A percentile compares a stretch with the other conserved stretches of the same genome.
phyloP scores from a whole-genome alignment of 2,329 filamentous ascomycete species.

The Hirsutella thompsonii region DNA sequence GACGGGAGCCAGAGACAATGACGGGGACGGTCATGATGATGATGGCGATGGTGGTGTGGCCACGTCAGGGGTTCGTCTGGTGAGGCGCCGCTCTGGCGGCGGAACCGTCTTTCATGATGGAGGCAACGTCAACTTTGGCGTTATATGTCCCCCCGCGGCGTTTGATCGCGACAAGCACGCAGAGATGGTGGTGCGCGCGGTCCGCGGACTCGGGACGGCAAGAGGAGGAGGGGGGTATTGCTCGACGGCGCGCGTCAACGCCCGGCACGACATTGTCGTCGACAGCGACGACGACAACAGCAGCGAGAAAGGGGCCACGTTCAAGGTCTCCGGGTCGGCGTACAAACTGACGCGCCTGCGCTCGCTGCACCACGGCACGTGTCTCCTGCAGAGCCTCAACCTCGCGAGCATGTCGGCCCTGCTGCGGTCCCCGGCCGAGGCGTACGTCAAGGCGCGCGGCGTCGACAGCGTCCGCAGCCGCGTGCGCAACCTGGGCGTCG shows the following conservation, averaged over 20 bases:
- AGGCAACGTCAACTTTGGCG: constrained; percentile 90
- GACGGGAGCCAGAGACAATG: no score
- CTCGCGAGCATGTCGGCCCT: constrained; percentile 55
- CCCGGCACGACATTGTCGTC: constrained; percentile 85
- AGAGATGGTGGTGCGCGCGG: constrained; percentile 80
- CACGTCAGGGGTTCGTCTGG: constrained; percentile 49
- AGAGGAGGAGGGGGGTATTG: no score
- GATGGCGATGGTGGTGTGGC: no score
- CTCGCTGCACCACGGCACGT: constrained; percentile 87
- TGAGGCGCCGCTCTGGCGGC: constrained; percentile 77
- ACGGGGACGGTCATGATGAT: no score
- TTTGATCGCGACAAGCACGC: constrained; percentile 85
- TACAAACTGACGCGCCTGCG: constrained; percentile 80
- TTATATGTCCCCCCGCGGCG: constrained; percentile 63
- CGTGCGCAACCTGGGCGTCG: constrained; percentile 63
- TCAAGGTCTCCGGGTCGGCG: constrained; percentile 86
- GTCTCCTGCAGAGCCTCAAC: constrained; percentile 67
- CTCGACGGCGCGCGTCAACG: constrained; percentile 60
- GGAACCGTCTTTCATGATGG: constrained; percentile 89
- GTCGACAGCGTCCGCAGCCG: constrained; percentile 85
- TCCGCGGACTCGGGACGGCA: constrained; percentile 49
- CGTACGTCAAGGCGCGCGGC: constrained; percentile 66
- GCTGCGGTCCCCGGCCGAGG: constrained; percentile 64
- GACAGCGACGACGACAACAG: constrained; percentile 23
- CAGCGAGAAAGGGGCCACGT: constrained; percentile 19